A percentile compares a stretch with the other conserved stretches of the same genome.
phyloP scores from a whole-genome alignment of 139 green algal genomes.

The Chlamydomonas sp. region DNA sequence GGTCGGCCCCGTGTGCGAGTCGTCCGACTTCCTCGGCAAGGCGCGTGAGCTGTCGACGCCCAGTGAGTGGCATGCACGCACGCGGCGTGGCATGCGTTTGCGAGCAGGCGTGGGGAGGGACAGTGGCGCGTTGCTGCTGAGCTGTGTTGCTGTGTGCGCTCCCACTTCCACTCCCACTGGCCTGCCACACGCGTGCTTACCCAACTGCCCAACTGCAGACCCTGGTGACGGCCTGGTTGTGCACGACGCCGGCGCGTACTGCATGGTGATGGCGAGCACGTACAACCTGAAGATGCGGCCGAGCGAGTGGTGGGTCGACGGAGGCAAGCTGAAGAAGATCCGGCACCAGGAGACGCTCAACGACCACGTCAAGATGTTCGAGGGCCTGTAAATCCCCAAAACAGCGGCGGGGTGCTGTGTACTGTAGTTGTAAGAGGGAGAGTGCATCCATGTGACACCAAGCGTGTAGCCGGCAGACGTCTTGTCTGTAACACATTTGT shows the following conservation, averaged over 20 bases:
- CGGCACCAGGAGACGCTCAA: slow-evolving; percentile 75
- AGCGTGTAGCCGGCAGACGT: too few species aligned
- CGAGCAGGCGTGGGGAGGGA: neutral
- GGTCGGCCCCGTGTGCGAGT: slow-evolving; percentile 94
- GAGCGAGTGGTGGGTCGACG: slow-evolving; percentile 86
- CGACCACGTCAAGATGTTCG: slow-evolving; percentile 79
- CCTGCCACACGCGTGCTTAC: neutral
- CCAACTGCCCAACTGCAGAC: neutral
- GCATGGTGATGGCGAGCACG: slow-evolving; percentile 79
- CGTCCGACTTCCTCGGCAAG: slow-evolving; percentile 94
- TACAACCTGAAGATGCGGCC: slow-evolving; percentile 97
- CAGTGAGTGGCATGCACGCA: slow-evolving; percentile 22
- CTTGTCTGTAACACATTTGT: too few species aligned
- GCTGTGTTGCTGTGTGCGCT: neutral
- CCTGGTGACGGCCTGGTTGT: slow-evolving; percentile 11
- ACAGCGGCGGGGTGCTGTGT: too few species aligned
- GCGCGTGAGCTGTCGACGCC: slow-evolving; percentile 62
- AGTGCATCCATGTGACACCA: too few species aligned
- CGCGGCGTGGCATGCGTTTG: neutral
- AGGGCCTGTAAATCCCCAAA: slow-evolving; percentile 61
- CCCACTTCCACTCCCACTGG: too few species aligned
- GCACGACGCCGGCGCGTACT: slow-evolving; percentile 18
- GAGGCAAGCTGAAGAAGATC: slow-evolving; percentile 70
- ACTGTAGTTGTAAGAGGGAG: too few species aligned
- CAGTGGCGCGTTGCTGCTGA: neutral